These are phyloP conservation scores for Polysphondylium violaceum DNA, from an alignment of 78 protist genomes.

Conservation along the genomic window DNA sequence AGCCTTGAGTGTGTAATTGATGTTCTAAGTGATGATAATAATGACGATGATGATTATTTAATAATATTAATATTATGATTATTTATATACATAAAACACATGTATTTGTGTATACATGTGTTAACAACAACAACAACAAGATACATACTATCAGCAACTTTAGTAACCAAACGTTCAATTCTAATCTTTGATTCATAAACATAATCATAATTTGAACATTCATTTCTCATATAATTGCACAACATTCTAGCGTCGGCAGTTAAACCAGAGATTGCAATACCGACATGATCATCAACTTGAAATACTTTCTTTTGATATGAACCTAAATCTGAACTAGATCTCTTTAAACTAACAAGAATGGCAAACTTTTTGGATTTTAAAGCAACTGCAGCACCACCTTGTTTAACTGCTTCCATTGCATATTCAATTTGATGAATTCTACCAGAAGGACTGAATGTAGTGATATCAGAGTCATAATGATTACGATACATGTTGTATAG, in stretches of 20 bases:
- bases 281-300: slow-evolving; percentile 95
- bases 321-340: slow-evolving; percentile 91
- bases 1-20: slow-evolving; percentile 93
- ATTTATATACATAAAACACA: neutral
- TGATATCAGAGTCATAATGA: slow-evolving; percentile 93
- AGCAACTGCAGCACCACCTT: slow-evolving; percentile 95
- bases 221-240: slow-evolving; percentile 90
- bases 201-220: slow-evolving; percentile 91
- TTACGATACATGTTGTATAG: slow-evolving; percentile 81
- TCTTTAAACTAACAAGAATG: slow-evolving; percentile 92
- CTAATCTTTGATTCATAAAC: slow-evolving; percentile 90
- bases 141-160: slow-evolving; percentile 91
- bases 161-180: slow-evolving; percentile 87
- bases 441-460: slow-evolving; percentile 95
- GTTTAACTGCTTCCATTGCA: slow-evolving; percentile 99
- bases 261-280: slow-evolving; percentile 96
- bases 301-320: slow-evolving; percentile 95
- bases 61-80: neutral
- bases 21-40: slow-evolving; percentile 50
- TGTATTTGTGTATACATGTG: neutral
- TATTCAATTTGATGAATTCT: slow-evolving; percentile 98
- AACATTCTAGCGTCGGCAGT: slow-evolving; percentile 86
- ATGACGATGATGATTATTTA: neutral
- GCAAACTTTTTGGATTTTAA: slow-evolving; percentile 87
- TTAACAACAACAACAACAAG: neutral